phyloP scores from a whole-genome alignment of 129 eudicot genomes.

The Artemisia tridentata region DNA sequence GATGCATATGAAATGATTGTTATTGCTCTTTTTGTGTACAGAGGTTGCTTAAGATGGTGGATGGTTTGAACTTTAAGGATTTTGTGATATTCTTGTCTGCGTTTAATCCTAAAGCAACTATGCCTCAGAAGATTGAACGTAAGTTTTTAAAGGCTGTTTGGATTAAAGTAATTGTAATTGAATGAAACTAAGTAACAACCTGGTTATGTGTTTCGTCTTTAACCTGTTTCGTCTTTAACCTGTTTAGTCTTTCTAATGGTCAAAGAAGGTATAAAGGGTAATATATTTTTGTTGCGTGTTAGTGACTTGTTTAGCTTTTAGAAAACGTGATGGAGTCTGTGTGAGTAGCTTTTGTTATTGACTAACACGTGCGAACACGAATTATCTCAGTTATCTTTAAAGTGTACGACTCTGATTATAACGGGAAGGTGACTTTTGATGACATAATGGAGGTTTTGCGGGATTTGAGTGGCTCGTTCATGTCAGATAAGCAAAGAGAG shows the following conservation, averaged over 20 bases:
- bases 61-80: slow-evolving; percentile 94
- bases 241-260: too few species aligned
- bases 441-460: slow-evolving; percentile 72
- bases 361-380: background rate
- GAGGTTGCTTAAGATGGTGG: slow-evolving; percentile 96
- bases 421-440: slow-evolving; percentile 73
- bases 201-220: background rate
- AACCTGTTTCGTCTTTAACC: too few species aligned
- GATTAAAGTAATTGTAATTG: background rate
- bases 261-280: too few species aligned
- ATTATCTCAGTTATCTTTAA: slow-evolving; percentile 71
- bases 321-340: too few species aligned
- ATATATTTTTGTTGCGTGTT: too few species aligned
- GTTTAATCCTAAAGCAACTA: slow-evolving; percentile 82
- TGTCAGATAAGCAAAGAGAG: slow-evolving; percentile 88
- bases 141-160: slow-evolving; percentile 17
- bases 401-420: slow-evolving; percentile 79
- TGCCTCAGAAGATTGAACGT: slow-evolving; percentile 73
- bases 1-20: slow-evolving; percentile 11
- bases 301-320: too few species aligned
- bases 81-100: slow-evolving; percentile 89
- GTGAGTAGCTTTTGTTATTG: background rate
- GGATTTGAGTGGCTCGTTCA: slow-evolving; percentile 80
- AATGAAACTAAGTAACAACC: slow-evolving; percentile 1
- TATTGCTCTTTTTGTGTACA: slow-evolving; percentile 28